Base-by-base conservation (phyloP, 139 green algal genomes). In the Astrephomene gubernaculifera region DNA sequence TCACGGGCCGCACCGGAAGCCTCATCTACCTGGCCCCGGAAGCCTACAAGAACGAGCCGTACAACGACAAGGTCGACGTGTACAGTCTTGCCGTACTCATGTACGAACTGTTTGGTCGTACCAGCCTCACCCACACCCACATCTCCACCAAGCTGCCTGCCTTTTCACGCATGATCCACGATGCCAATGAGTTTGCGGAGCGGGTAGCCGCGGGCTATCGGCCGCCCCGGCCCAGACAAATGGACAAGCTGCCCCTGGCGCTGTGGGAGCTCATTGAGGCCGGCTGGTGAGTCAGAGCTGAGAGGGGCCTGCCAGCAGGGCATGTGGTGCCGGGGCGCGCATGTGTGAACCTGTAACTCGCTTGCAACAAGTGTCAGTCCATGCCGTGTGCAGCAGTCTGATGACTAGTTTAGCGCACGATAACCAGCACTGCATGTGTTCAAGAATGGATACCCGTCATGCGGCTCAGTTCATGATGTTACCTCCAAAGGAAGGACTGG, bases 1-100 rank as follows among this genome's bases (percentile, higher is more conserved):
- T 88, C 8, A 91, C 88, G 31, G 74, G 85, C 14, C 65, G 81
- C 65, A 89, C 89, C 36, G 90, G 90, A 68, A 89, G 71, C 36
- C 72, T 89, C 24, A 49, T 93, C 70, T 95, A 95, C 88, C 94
- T 96, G 90, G 91, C 93, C 36, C 93, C 93, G 2, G 93, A 96
- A 82, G 90, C 94, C 33, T 92, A 91, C 71, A 85, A 83, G 57
- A 82, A 87, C 36, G 44, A 92, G 76, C 81, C 71, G 8, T 96
- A 96, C 90, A 96, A 96, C 83, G 88, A 94, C 35, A 93, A 90
- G 85, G 92, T 70, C 6, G 75, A 83, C 39, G 60, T 83, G 57
- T 83, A 83, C 64, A 68, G 45, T 49, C 44, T 86, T 0, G 79
- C 38, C 33, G 41, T 86, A 9, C 79, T 86, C 1, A 86, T 78